Conservation (phyloP, 139 green algal genomes). For the Desmodesmus armatus region DNA sequence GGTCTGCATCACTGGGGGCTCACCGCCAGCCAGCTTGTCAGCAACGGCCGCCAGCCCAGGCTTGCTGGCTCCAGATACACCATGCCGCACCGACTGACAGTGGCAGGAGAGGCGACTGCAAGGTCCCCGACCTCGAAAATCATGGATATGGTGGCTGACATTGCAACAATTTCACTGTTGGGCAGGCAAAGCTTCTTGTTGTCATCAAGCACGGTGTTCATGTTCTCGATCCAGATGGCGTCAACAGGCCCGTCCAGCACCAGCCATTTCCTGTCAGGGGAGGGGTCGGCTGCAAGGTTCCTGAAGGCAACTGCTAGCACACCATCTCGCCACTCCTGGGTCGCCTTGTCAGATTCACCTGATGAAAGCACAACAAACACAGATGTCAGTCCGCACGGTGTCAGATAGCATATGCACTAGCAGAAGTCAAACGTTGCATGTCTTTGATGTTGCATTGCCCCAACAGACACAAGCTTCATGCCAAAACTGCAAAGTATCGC, state of each 20-base stretch:
- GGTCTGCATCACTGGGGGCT: background rate
- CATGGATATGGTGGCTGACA: slow-evolving; percentile 86
- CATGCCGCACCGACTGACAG: slow-evolving; percentile 86
- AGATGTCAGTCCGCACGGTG: no score
- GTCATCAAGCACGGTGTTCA: slow-evolving; percentile 91
- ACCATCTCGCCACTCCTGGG: slow-evolving; percentile 87
- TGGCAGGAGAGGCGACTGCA: slow-evolving; percentile 80
- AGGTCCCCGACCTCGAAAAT: slow-evolving; percentile 91
- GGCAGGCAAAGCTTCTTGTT: slow-evolving; percentile 91
- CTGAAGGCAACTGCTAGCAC: slow-evolving; percentile 77
- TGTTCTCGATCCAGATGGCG: slow-evolving; percentile 91
- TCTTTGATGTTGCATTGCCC: no score
- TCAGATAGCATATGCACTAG: no score
- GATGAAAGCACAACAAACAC: background rate
- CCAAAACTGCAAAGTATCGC: background rate
- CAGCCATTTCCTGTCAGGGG: slow-evolving; percentile 73
- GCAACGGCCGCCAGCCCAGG: slow-evolving; percentile 79
- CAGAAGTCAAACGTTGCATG: no score
- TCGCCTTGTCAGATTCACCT: slow-evolving; percentile 68
- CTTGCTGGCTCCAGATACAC: slow-evolving; percentile 84
- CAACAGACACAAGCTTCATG: background rate
- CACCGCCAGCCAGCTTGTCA: slow-evolving; percentile 67
- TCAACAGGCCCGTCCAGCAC: slow-evolving; percentile 87
- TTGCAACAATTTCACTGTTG: slow-evolving; percentile 89
- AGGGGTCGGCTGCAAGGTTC: slow-evolving; percentile 63